A percentile compares a stretch with the other conserved stretches of the same genome.
These are phyloP conservation scores for Eucommia ulmoides DNA, from an alignment of 257 asterid species.

Conservation along the genomic window DNA sequence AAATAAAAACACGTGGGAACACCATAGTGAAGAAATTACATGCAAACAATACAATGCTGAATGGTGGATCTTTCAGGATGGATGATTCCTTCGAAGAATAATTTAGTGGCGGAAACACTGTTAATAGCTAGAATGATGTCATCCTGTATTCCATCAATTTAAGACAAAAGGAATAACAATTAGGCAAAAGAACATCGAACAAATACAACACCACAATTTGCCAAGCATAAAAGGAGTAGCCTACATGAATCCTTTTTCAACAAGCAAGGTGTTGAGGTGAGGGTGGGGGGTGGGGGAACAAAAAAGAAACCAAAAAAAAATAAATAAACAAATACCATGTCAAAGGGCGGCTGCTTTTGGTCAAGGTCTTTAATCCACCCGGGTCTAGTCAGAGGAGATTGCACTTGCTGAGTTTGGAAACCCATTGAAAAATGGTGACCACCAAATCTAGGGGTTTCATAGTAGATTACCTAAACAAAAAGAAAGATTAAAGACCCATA, in stretches of 20 bases:
- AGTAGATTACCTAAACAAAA: conserved; percentile 47
- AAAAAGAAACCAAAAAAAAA: conserved; percentile 3
- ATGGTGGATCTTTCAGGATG: conserved; percentile 18
- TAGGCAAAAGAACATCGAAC: conserved; percentile 9
- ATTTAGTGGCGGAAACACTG: conserved; percentile 58
- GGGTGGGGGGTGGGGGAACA: conserved; percentile 4
- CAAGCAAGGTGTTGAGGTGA: too few relatives aligned
- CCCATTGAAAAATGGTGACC: conserved; percentile 71
- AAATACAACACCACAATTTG: neutral
- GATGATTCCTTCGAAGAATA: conserved; percentile 27
- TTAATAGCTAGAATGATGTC: conserved; percentile 62
- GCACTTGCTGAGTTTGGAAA: conserved; percentile 15
- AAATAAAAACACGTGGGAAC: conserved; percentile 6
- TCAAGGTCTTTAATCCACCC: conserved; percentile 68
- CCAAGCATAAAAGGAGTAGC: too few relatives aligned
- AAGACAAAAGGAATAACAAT: neutral
- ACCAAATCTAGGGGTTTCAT: conserved; percentile 59
- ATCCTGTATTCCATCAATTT: conserved; percentile 30
- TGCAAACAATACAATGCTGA: conserved; percentile 20
- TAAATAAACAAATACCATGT: too few relatives aligned
- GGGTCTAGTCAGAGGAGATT: conserved; percentile 50
- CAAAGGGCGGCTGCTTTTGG: conserved; percentile 29
- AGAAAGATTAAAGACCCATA: conserved; percentile 11
- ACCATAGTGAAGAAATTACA: conserved; percentile 30
- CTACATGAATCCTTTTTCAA: too few relatives aligned